These are phyloP conservation scores for Ophiostoma himal-ulmi DNA, from an alignment of 2,329 filamentous ascomycete genomes.

Conservation along the genomic window DNA sequence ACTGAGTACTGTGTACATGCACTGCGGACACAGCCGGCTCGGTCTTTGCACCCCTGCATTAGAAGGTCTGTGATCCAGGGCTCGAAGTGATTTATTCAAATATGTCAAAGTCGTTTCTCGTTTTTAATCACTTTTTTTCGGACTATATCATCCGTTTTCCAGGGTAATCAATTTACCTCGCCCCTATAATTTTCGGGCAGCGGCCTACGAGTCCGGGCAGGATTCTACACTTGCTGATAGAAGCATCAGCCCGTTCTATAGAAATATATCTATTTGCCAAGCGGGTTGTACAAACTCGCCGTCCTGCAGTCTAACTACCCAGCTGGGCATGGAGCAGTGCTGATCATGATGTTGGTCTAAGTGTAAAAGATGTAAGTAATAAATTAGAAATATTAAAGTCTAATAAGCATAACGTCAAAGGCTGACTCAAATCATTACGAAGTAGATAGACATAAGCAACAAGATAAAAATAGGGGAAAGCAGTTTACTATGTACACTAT, in stretches of 20 bases:
- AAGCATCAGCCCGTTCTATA: background rate
- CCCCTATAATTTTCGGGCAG: background rate
- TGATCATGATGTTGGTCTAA: background rate
- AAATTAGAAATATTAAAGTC: background rate
- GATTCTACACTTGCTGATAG: background rate
- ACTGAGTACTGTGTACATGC: background rate
- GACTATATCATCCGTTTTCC: background rate
- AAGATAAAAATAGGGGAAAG: background rate
- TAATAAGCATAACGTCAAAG: background rate
- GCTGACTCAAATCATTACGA: background rate
- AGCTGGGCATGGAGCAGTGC: background rate
- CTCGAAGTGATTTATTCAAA: background rate
- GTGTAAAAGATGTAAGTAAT: background rate
- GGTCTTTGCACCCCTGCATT: background rate
- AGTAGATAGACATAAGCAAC: background rate
- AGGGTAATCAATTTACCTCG: background rate
- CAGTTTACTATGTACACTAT: conserved; percentile 6
- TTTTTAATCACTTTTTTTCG: background rate
- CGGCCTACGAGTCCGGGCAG: background rate
- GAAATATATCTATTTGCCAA: background rate
- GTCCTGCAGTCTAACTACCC: background rate
- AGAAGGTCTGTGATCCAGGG: background rate
- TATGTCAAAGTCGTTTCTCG: background rate
- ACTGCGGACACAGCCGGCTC: background rate
- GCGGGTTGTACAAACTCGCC: background rate